phyloP scores from a whole-genome alignment of 495 filamentous ascomycete species.

The Letharia columbiana region DNA sequence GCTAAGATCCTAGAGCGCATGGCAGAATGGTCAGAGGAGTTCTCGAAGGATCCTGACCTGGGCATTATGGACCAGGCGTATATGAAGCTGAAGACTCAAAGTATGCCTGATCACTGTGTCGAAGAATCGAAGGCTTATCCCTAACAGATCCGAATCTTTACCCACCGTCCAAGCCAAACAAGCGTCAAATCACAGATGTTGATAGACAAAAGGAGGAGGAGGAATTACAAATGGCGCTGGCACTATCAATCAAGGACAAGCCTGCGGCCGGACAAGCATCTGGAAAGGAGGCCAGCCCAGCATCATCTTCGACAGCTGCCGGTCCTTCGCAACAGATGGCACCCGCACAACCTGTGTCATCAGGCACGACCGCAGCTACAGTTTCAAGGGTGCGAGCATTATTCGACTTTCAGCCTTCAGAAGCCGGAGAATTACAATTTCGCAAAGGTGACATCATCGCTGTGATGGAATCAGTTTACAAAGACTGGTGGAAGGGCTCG shows the following conservation, averaged over 20 bases:
- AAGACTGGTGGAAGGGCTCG: conserved; percentile 99
- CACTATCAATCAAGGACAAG: conserved; percentile 82
- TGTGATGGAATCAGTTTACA: conserved; percentile 93
- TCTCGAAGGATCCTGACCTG: conserved; percentile 78
- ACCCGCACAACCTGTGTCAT: conserved; percentile 43
- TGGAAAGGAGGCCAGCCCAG: conserved; percentile 30
- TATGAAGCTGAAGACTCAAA: conserved; percentile 72
- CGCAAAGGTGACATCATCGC: conserved; percentile 96
- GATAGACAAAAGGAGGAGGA: conserved; percentile 96
- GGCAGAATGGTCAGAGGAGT: conserved; percentile 94
- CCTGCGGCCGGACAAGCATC: conserved; percentile 31
- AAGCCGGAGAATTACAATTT: conserved; percentile 90
- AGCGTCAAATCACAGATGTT: conserved; percentile 77
- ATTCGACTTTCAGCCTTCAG: conserved; percentile 89
- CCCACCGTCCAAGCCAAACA: conserved; percentile 84
- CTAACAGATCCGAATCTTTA: conserved; percentile 75
- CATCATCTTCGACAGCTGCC: conserved; percentile 31
- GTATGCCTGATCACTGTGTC: conserved; percentile 30
- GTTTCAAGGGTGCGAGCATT: conserved; percentile 89
- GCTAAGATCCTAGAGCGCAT: conserved; percentile 94
- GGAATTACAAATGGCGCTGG: conserved; percentile 92
- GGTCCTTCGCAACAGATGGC: conserved; percentile 36
- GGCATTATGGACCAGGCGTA: conserved; percentile 98
- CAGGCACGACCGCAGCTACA: conserved; percentile 88
- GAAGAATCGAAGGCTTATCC: conserved; percentile 23